phyloP scores from a whole-genome alignment of 2,329 filamentous ascomycete genomes.

The Venturia carpophila region DNA sequence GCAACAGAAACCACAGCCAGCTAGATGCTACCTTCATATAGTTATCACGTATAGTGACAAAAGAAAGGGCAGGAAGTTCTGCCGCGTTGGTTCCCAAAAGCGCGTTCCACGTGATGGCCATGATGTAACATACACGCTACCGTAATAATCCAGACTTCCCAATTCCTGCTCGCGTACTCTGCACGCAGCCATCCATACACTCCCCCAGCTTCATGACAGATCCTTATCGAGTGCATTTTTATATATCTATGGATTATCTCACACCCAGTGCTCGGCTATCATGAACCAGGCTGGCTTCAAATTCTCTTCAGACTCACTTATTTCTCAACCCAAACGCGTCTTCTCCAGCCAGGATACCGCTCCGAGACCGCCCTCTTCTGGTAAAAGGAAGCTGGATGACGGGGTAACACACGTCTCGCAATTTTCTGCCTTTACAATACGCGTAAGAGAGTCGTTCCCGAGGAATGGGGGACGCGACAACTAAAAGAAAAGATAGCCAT shows the following conservation, averaged over 20 bases:
- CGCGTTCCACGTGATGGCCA: not conserved
- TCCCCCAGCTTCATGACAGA: not conserved
- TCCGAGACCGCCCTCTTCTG: not conserved
- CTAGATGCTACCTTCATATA: no score
- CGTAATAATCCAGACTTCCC: not conserved
- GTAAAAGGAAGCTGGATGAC: not conserved
- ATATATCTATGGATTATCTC: constrained; percentile 8
- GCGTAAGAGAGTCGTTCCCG: not conserved
- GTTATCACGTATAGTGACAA: no score
- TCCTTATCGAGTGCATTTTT: constrained; percentile 4
- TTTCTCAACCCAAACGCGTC: not conserved
- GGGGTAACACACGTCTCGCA: not conserved
- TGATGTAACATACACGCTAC: not conserved
- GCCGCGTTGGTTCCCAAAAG: not conserved
- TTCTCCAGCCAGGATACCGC: not conserved
- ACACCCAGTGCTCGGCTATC: constrained; percentile 6
- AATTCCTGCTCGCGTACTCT: not conserved
- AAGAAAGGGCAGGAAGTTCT: not conserved
- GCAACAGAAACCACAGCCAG: not conserved
- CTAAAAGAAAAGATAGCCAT: constrained; percentile 22
- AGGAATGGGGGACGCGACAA: not conserved
- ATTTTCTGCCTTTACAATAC: not conserved
- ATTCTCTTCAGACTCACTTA: not conserved
- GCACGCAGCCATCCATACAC: not conserved
- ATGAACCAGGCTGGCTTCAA: constrained; percentile 8